Conservation (phyloP, 106 monocot genomes). For the Triglochin maritima region DNA sequence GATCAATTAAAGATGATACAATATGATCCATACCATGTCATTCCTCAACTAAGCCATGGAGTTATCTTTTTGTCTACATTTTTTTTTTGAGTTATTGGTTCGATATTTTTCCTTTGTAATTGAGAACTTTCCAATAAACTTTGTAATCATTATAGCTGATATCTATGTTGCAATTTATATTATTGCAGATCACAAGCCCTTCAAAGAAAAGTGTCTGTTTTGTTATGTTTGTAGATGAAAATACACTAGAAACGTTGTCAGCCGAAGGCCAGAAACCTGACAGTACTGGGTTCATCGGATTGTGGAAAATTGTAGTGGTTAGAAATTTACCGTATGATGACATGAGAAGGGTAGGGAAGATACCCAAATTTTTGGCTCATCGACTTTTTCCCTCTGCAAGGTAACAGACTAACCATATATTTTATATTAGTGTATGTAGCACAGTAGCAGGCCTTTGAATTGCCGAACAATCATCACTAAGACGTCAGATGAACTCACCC, state of each 20-base stretch:
- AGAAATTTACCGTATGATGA: slow-evolving; percentile 68
- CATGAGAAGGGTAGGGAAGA: slow-evolving; percentile 89
- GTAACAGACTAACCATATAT: slow-evolving; percentile 14
- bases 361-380: slow-evolving; percentile 81
- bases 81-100: too few species aligned
- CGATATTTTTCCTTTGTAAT: too few species aligned
- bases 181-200: slow-evolving; percentile 59
- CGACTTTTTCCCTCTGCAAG: slow-evolving; percentile 84
- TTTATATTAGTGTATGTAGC: not conserved
- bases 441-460: not conserved
- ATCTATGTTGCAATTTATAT: not conserved
- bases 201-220: slow-evolving; percentile 89
- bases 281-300: slow-evolving; percentile 51
- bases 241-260: slow-evolving; percentile 53
- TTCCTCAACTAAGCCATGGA: too few species aligned
- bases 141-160: too few species aligned
- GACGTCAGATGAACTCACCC: too few species aligned
- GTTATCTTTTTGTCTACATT: too few species aligned
- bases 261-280: slow-evolving; percentile 74
- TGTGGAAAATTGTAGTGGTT: slow-evolving; percentile 79
- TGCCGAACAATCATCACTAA: too few species aligned
- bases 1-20: too few species aligned
- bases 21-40: too few species aligned
- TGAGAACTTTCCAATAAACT: too few species aligned
- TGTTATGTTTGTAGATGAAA: slow-evolving; percentile 86